A percentile compares a stretch with the other conserved stretches of the same genome.
These are phyloP conservation scores for Hymenoscyphus linearis DNA, from an alignment of 2,329 filamentous ascomycete genomes.

Conservation along the genomic window DNA sequence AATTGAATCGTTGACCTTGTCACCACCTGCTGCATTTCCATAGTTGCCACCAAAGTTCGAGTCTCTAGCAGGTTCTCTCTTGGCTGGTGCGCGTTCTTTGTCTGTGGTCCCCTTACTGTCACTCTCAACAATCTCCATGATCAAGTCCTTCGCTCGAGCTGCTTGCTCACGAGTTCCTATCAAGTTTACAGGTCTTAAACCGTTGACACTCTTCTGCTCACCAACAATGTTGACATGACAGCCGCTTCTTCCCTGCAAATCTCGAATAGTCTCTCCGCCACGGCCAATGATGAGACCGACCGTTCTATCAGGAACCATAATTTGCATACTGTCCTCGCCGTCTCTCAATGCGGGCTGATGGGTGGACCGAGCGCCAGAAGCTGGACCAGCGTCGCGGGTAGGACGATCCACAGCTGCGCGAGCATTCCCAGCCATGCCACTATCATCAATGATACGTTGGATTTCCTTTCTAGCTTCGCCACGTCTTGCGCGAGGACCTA, in stretches of 20 bases:
- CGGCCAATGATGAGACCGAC: constrained; percentile 93
- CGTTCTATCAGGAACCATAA: constrained; percentile 91
- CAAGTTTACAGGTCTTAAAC: constrained; percentile 81
- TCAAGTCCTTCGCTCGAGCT: constrained; percentile 75
- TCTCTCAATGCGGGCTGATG: constrained; percentile 56
- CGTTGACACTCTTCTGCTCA: constrained; percentile 89
- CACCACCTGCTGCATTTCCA: constrained; percentile 39
- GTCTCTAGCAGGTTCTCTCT: constrained; percentile 43
- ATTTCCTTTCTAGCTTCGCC: constrained; percentile 78
- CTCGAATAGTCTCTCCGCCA: constrained; percentile 86
- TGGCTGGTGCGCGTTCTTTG: constrained; percentile 32
- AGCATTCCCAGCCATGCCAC: constrained; percentile 50
- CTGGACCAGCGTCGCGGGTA: constrained; percentile 29
- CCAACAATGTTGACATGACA: constrained; percentile 95
- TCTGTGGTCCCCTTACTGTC: constrained; percentile 55
- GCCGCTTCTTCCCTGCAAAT: constrained; percentile 85
- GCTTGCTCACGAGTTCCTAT: constrained; percentile 75
- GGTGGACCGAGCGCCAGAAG: constrained; percentile 25
- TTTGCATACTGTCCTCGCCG: constrained; percentile 81
- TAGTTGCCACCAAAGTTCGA: constrained; percentile 36
- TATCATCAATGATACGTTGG: constrained; percentile 83
- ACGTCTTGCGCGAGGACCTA: constrained; percentile 65
- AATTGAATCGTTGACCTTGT: constrained; percentile 78
- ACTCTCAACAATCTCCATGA: constrained; percentile 91
- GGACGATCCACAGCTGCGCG: constrained; percentile 34